Evolutionary conservation across 1,284 basidiomycete species (phyloP), one percentile per base, ranked within the genome.

Genomic region (Erythrobasidium hasegawianum): DNA sequence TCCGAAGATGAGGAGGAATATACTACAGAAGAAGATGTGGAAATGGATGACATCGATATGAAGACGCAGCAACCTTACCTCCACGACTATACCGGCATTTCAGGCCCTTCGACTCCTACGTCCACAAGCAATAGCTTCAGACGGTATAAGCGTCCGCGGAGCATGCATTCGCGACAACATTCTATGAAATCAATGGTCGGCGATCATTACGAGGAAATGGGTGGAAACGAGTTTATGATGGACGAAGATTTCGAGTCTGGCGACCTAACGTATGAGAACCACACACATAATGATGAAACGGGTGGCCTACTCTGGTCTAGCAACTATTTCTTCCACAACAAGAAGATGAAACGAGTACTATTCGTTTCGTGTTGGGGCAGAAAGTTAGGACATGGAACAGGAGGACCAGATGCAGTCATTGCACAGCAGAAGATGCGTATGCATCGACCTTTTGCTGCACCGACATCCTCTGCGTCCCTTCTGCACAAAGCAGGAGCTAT

Each of bases 251-350:
- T 16, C 26, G 50, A 53, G 18, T 16, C 50, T 26, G 14, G 14
- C 50, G 26, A 22, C 26, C 14, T 47, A 8, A 24, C n/a, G n/a
- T n/a, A 24, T 8, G 43, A 24, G 43, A n/a, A 16, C 5, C 26
- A 26, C 27, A 83, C 86, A 74, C 88, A 88, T 73, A 87, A 89
- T 76, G 84, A 87, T 73, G 88, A 89, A 75, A 74, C 75, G 14
- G 91, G 91, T n/a, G 88, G 91, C 3, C 81, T 97, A 66, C 81
- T 97, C 5, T 97, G 94, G 95, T 92, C 90, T 39, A 93, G 90
- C 14, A 92, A 97, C 77, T 96, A 92, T 85, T 97, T 98, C 81
- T 96, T 98, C 81, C 83, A 94, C 76, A 96, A 94, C 81, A 84
- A 87, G 76, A 95, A 91, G 74, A 78, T 79, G 71, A 97, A 96